Base-by-base conservation (phyloP, 179 eudicot species). In the Silene noctiflora region DNA sequence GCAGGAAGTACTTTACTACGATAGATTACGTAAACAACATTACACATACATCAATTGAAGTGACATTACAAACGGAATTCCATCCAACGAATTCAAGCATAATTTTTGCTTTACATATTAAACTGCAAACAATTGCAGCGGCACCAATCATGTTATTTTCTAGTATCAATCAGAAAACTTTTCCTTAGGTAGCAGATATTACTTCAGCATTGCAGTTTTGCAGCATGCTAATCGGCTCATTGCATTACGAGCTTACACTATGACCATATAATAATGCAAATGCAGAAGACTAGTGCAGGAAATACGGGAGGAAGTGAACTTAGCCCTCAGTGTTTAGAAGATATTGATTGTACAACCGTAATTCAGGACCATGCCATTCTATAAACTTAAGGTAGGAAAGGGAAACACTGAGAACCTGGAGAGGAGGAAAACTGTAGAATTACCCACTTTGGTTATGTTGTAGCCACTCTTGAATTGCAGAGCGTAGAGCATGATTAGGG, bases 381-480 rank as follows among this genome's bases (percentile, higher is more conserved):
- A 56, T n/a, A 53, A 53, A 53, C 58, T 53, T 6, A 13, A 53
- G 58, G 29, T 27, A 27, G 29, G 64, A 21, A 60, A 19, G 12
- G 25, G 64, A 60, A 60, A 60, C 27, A 19, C 27, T 60, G 64
- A 19, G 25, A 60, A 60, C 64, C 64, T 9, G 64, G 27, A 21
- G 64, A 60, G 64, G 27, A 19, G 27, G 27, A 8, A 60, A 60
- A 7, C 10, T 19, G 27, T 19, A 60, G 64, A 20, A 20, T 74
- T 21, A 19, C 10, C 5, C 27, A 19, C 55, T 51, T 19, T 51
- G 53, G 62, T 58, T 76, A 22, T 35, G 78, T 33, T 77, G 78
- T 20, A 70, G 65, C 84, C 84, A 84, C 11, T 81, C 85, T 39
- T 81, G 83, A 59, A 84, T 81, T 9, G 84, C 81, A 62, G 79